Evolutionary conservation across 208 protist species (phyloP).

Genomic region (Leishmania arabica): DNA sequence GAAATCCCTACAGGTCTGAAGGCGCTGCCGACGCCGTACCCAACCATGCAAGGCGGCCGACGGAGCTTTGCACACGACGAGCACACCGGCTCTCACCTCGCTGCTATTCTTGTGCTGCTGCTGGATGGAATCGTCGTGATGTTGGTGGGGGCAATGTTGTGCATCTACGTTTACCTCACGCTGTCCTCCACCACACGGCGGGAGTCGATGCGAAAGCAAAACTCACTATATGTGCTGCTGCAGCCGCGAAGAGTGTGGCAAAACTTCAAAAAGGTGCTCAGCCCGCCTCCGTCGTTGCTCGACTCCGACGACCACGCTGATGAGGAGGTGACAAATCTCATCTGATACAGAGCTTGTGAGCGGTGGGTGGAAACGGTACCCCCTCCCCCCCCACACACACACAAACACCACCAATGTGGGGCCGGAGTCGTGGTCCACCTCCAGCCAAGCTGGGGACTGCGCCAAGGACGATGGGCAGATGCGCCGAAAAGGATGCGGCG

Average conservation of each 20-base stretch:
- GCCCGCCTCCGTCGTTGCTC: constrained; percentile 40
- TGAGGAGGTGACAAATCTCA: constrained; percentile 13
- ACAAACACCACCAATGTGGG: not conserved
- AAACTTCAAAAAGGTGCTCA: constrained; percentile 33
- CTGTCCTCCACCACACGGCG: constrained; percentile 55
- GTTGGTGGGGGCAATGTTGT: constrained; percentile 54
- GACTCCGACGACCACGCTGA: constrained; percentile 3
- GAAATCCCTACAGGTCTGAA: not conserved
- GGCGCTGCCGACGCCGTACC: constrained; percentile 38
- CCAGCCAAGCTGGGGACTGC: not conserved
- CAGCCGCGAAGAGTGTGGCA: constrained; percentile 33
- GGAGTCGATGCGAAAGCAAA: constrained; percentile 43
- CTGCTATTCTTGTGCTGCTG: constrained; percentile 42
- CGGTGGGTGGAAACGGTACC: not conserved
- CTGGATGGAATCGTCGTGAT: constrained; percentile 48
- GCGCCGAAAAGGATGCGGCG: not conserved
- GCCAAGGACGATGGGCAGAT: not conserved
- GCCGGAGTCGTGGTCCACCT: not conserved
- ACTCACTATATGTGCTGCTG: constrained; percentile 28
- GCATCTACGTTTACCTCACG: constrained; percentile 62
- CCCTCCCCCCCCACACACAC: too few relatives aligned
- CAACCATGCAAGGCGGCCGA: constrained; percentile 58
- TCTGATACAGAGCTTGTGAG: not conserved
- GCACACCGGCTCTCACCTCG: constrained; percentile 18
- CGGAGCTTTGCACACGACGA: constrained; percentile 29